Conservation (phyloP, 257 asterid species). For the Prunella vulgaris region DNA sequence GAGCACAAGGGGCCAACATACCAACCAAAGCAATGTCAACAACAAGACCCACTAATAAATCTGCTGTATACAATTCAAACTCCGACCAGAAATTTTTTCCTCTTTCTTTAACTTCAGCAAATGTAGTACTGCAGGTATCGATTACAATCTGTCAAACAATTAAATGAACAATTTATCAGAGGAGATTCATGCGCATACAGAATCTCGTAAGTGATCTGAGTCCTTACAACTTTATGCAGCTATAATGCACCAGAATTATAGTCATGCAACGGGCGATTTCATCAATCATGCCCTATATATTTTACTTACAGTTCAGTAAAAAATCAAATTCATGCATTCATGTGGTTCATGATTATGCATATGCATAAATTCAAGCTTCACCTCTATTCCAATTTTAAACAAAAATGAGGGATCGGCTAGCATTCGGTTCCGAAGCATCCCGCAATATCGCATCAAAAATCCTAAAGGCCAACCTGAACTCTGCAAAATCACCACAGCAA, state of each 20-base stretch:
- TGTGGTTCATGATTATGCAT: neutral
- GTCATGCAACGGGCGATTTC: neutral
- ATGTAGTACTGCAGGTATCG: slow-evolving; percentile 96
- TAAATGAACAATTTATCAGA: neutral
- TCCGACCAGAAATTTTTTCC: slow-evolving; percentile 97
- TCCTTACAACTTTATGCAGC: neutral
- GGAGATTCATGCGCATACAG: neutral
- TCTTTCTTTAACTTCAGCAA: slow-evolving; percentile 93
- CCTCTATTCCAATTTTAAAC: slow-evolving; percentile 97
- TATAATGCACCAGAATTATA: neutral
- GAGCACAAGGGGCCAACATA: slow-evolving; percentile 93
- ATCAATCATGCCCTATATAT: neutral
- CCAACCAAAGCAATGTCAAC: slow-evolving; percentile 94
- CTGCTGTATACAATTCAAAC: slow-evolving; percentile 94
- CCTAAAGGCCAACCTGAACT: slow-evolving; percentile 78
- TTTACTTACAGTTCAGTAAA: neutral
- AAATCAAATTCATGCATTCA: neutral
- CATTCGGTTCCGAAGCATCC: slow-evolving; percentile 89
- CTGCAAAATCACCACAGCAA: slow-evolving; percentile 47
- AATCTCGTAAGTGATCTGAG: neutral
- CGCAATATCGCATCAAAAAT: slow-evolving; percentile 67
- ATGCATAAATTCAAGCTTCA: slow-evolving; percentile 29
- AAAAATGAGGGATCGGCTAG: slow-evolving; percentile 89
- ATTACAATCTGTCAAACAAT: slow-evolving; percentile 57
- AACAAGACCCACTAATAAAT: slow-evolving; percentile 82